These are phyloP conservation scores for Pestalotiopsis fici DNA, from an alignment of 2,329 filamentous ascomycete genomes.

Conservation along the genomic window DNA sequence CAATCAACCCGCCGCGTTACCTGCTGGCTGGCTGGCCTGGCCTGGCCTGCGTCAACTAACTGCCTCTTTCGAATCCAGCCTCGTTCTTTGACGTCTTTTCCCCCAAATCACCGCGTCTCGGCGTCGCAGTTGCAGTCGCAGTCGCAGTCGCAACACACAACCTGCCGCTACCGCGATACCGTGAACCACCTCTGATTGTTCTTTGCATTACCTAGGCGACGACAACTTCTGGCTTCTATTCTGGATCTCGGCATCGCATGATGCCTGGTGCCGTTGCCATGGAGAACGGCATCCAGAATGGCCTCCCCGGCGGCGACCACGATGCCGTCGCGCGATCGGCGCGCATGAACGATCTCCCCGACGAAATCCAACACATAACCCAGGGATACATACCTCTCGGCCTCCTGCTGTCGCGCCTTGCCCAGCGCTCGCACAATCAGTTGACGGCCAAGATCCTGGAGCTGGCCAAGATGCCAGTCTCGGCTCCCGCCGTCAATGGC, in stretches of 20 bases:
- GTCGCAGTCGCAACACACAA: not conserved
- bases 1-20: not conserved
- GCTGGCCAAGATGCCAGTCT: slow-evolving; percentile 68
- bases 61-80: slow-evolving; percentile 4
- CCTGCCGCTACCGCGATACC: not conserved
- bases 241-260: slow-evolving; percentile 16
- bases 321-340: slow-evolving; percentile 22
- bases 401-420: slow-evolving; percentile 73
- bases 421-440: slow-evolving; percentile 81
- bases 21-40: not conserved
- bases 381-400: slow-evolving; percentile 76
- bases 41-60: not conserved
- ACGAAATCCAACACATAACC: slow-evolving; percentile 71
- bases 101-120: not conserved
- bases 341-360: slow-evolving; percentile 59
- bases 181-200: not conserved
- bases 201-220: slow-evolving; percentile 15
- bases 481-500: slow-evolving; percentile 53
- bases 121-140: not conserved
- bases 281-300: slow-evolving; percentile 56
- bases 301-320: slow-evolving; percentile 56
- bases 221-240: slow-evolving; percentile 14
- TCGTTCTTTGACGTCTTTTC: slow-evolving; percentile 3
- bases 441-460: slow-evolving; percentile 70
- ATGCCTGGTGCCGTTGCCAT: slow-evolving; percentile 60